Base-by-base conservation (phyloP, 1,284 basidiomycete species). In the Pyrrhoderma lamaoense region DNA sequence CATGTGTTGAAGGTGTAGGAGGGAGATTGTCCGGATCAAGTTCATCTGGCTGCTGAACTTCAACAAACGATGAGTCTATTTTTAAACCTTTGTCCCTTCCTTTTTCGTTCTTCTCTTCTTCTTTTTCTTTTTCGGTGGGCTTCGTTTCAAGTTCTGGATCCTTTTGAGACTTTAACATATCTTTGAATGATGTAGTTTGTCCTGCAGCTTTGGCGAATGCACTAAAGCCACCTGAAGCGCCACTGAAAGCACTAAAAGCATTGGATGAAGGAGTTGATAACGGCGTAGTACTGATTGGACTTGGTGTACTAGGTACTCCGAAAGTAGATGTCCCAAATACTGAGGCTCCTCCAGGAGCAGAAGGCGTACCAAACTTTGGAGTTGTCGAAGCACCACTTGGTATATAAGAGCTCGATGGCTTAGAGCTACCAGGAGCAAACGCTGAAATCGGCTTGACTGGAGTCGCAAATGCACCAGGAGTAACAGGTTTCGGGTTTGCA, bases 401-500 rank as follows among this genome's bases (percentile, higher is more conserved):
- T n/a, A 61, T 52, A 19, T 50, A 13, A 31, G 52, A 22, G 11
- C 46, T 39, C 7, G 59, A 37, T 3, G 55, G 16, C 2, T 54
- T 53, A 14, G 45, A 49, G 16, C 55, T 56, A 11, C 55, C 57
- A 14, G 42, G 16, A 23, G 51, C 57, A 51, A 57, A 58, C 5
- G 55, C 49, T 36, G 61, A 53, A 19, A 60, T 55, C 11, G 61
- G 45, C 31, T 59, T 60, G 9, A 59, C 58, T 56, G 61, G 46
- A 22, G 60, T 59, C 14, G 59, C 57, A 57, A 77, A 72, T 0
- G 65, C 71, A 14, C 70, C 68, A 9, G 64, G 61, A 8, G 63
- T 67, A 1, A 65, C 53, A 34, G 67, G 61, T n/a, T 68, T 65
- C 2, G 70, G 68, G 54, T 75, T 73, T 61, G 75, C 72, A 65